These are phyloP conservation scores for Saccharomyces paradoxus DNA, from an alignment of 805 yeast genomes.

Conservation along the genomic window DNA sequence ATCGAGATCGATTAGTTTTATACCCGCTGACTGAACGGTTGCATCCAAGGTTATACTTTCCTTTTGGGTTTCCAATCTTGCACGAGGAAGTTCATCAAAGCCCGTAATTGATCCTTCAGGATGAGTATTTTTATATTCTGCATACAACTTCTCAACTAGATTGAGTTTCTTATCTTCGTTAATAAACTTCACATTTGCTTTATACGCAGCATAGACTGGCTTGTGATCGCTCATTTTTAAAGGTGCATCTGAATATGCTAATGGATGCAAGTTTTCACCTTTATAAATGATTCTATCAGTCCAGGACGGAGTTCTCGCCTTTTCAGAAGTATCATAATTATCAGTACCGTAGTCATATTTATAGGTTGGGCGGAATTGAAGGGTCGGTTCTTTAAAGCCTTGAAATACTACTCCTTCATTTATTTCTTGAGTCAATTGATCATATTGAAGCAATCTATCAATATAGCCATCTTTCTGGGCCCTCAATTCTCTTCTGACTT, in stretches of 20 bases:
- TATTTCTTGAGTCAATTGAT: slow-evolving; percentile 74
- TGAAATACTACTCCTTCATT: slow-evolving; percentile 62
- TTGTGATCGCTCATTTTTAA: slow-evolving; percentile 77
- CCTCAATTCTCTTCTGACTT: slow-evolving; percentile 51
- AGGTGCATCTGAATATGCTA: slow-evolving; percentile 60
- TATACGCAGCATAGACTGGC: slow-evolving; percentile 81
- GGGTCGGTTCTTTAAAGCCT: slow-evolving; percentile 66
- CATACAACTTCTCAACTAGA: slow-evolving; percentile 52
- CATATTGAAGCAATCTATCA: slow-evolving; percentile 50
- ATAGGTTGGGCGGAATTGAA: slow-evolving; percentile 82
- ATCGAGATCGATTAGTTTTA: not conserved
- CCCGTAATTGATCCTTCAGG: slow-evolving; percentile 14
- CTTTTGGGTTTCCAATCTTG: not conserved
- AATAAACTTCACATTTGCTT: slow-evolving; percentile 56
- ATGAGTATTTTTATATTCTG: slow-evolving; percentile 38
- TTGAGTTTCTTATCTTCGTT: slow-evolving; percentile 53
- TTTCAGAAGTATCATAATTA: slow-evolving; percentile 80
- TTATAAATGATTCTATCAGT: slow-evolving; percentile 77
- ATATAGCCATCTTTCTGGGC: slow-evolving; percentile 33
- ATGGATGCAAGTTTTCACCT: slow-evolving; percentile 50
- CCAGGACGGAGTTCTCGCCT: slow-evolving; percentile 92
- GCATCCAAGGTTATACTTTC: not conserved
- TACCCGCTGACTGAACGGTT: not conserved
- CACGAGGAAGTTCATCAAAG: not conserved
- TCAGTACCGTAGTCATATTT: slow-evolving; percentile 82